phyloP scores from a whole-genome alignment of 257 asterid species.

The Solanum tarapatanum region DNA sequence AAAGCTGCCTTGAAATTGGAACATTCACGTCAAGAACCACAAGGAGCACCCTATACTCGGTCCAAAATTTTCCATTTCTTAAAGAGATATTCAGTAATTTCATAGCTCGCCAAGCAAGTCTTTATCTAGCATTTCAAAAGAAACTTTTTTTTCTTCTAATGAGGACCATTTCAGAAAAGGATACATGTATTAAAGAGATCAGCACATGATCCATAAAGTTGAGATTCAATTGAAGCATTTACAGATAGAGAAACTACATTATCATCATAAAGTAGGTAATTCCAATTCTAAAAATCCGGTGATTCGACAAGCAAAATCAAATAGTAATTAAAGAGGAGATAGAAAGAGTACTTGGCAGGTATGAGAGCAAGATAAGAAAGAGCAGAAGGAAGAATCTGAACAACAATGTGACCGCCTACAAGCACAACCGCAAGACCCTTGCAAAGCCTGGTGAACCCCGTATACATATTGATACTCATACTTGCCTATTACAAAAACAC shows the following conservation, averaged over 20 bases:
- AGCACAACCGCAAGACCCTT: conserved; percentile 79
- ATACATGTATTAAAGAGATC: background rate
- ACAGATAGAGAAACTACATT: background rate
- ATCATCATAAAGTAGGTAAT: background rate
- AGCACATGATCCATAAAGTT: background rate
- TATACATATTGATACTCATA: conserved; percentile 16
- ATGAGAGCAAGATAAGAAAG: conserved; percentile 79
- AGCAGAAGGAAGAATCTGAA: conserved; percentile 63
- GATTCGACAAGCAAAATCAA: background rate
- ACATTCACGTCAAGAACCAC: background rate
- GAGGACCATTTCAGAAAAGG: background rate
- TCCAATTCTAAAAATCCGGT: background rate
- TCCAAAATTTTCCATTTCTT: background rate
- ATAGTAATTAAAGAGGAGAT: background rate
- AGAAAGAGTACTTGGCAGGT: conserved; percentile 67
- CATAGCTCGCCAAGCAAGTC: background rate
- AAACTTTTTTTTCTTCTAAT: background rate
- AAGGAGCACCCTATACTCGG: background rate
- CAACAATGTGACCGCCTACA: conserved; percentile 67
- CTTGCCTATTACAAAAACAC: conserved; percentile 19
- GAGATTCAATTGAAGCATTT: background rate
- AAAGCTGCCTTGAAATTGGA: background rate
- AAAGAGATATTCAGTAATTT: background rate
- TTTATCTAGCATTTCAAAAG: background rate
- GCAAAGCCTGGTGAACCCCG: conserved; percentile 81